A percentile compares a stretch with the other conserved stretches of the same genome.
phyloP scores from a whole-genome alignment of 2,329 filamentous ascomycete species.

The Orbilia blumenaviensis region DNA sequence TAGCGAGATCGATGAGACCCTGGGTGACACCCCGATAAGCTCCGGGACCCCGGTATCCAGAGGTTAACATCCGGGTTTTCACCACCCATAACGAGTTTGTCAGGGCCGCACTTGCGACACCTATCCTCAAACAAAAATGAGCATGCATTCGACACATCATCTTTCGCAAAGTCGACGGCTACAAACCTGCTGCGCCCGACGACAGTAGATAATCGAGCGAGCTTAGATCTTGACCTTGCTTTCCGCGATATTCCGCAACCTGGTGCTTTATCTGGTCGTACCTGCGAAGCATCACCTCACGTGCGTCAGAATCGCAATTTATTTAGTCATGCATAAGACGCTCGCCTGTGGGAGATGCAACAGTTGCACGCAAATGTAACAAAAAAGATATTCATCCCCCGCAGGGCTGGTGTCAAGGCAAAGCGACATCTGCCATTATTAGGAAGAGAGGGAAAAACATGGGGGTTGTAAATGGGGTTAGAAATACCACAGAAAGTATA shows the following conservation, averaged over 20 bases:
- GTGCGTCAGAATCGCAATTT: slow-evolving; percentile 56
- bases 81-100: slow-evolving; percentile 99
- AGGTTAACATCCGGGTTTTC: slow-evolving; percentile 95
- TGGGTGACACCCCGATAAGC: slow-evolving; percentile 82
- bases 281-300: slow-evolving; percentile 60
- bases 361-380: background rate
- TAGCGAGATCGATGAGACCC: slow-evolving; percentile 74
- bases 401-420: slow-evolving; percentile 66
- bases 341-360: slow-evolving; percentile 69
- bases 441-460: background rate
- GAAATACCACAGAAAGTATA: slow-evolving; percentile 83
- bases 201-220: slow-evolving; percentile 58
- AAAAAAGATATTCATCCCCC: slow-evolving; percentile 39
- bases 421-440: slow-evolving; percentile 9
- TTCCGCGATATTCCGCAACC: slow-evolving; percentile 43
- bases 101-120: slow-evolving; percentile 72
- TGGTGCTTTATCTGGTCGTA: slow-evolving; percentile 60
- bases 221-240: slow-evolving; percentile 51
- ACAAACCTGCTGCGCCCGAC: slow-evolving; percentile 57
- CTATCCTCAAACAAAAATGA: slow-evolving; percentile 77
- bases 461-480: too few relatives aligned
- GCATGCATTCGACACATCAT: background rate
- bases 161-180: background rate
- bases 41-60: slow-evolving; percentile 73
- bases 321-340: slow-evolving; percentile 56